Base-by-base conservation (phyloP, 345 rosid genomes). In the Erodium maritimum region DNA sequence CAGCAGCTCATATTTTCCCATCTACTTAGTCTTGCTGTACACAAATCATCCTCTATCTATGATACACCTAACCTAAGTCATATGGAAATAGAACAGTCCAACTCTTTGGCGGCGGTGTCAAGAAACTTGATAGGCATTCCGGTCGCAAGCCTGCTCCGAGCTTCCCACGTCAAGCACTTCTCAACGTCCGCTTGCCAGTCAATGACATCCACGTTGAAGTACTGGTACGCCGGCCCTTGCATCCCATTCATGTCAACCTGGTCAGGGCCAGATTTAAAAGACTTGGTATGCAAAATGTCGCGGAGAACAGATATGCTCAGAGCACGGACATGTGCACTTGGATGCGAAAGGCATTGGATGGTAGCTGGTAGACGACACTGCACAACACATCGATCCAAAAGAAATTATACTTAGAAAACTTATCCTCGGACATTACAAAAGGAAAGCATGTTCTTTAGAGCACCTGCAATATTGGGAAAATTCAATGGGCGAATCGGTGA, bases 311-410 rank as follows among this genome's bases (percentile, higher is more conserved):
- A 88, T 11, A 70, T 77, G 82, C 97, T 88, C 53, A 88, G 77
- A 51, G 97, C 84, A 7, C 97, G 95, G 50, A 91, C 97, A 59
- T 91, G 97, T 1, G 96, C 97, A 59, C 97, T 91, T 53, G 88
- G 88, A 70, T 91, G 97, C 64, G 88, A 86, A 25, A 91, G 84
- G 65, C 97, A 91, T 59, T 81, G 77, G 59, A 86, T 57, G 3
- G 94, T 85, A 23, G 97, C 96, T 1, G 96, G 79, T 63, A 90
- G 70, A 34, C 97, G 97, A 75, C 96, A 87, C 97, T 91, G 91
- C 86, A 84, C 9, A 29, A 84, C 9, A 29, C 5, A 29, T 29
- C 9, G 37, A 29, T 4, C 37, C 37, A 29, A 29, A 11, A 29
- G n/a, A 29, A 29, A 11, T 29, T 4, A 11, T 29, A 29, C 9